phyloP scores from a whole-genome alignment of 768 basidiomycete species.

The Kwoniella sp. region DNA sequence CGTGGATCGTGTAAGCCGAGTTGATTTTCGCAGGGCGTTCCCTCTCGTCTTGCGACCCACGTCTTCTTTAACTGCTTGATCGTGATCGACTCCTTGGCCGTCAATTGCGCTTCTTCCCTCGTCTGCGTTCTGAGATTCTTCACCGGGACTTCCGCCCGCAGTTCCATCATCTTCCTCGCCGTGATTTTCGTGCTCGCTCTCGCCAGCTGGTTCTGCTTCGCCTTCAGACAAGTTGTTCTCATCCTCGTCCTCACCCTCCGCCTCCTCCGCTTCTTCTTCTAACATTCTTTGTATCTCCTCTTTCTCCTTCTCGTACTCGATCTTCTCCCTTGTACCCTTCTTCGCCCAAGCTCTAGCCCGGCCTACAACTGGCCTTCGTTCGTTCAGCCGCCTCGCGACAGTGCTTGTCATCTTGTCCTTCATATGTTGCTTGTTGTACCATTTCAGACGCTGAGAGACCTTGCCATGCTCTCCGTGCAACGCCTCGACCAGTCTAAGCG shows the following conservation, averaged over 20 bases:
- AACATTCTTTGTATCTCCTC: slow-evolving; percentile 13
- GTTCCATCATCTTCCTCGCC: slow-evolving; percentile 8
- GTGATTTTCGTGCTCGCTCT: slow-evolving; percentile 1
- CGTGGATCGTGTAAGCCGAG: no score
- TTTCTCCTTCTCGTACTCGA: slow-evolving; percentile 21
- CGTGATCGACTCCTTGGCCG: no score
- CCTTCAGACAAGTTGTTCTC: slow-evolving; percentile 11
- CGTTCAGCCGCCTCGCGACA: slow-evolving; percentile 27
- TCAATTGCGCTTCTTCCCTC: no score
- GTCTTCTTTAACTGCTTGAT: no score
- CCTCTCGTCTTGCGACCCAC: no score
- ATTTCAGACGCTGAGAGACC: slow-evolving; percentile 14
- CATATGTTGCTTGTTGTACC: slow-evolving; percentile 49
- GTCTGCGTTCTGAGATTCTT: no score
- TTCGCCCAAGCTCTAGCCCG: slow-evolving; percentile 38
- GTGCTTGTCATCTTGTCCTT: slow-evolving; percentile 48
- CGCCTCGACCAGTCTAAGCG: slow-evolving; percentile 35
- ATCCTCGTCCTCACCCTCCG: slow-evolving; percentile 11
- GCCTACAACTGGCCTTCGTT: slow-evolving; percentile 25
- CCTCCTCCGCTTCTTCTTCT: slow-evolving; percentile 3
- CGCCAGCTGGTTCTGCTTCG: slow-evolving; percentile 5
- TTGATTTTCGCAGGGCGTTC: no score
- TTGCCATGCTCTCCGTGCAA: slow-evolving; percentile 43
- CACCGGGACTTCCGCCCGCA: no score
- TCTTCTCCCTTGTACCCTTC: slow-evolving; percentile 10